Percentiles rank a stretch among this genome's conserved stretches.
phyloP scores from a whole-genome alignment of 73 alveolate species.

The Symbiodinium natans region DNA sequence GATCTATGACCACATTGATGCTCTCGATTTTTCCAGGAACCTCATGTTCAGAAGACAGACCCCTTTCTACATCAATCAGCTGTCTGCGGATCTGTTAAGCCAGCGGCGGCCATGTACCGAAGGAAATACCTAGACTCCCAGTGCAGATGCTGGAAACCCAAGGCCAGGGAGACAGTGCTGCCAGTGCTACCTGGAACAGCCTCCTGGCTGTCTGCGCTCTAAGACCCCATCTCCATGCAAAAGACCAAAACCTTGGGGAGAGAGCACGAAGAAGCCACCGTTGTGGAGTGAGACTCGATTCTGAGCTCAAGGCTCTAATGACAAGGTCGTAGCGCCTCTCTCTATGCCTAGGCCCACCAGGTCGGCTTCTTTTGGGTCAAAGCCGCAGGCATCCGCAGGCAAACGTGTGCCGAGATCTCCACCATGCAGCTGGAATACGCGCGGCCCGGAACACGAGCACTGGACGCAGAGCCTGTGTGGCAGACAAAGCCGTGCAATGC shows the following conservation, averaged over 20 bases:
- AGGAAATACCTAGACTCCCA: constrained; percentile 38
- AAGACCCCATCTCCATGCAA: constrained; percentile 54
- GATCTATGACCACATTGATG: constrained; percentile 92
- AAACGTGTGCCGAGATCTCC: neutral
- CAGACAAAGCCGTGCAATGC: neutral
- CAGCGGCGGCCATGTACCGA: constrained; percentile 65
- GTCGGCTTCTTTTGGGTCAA: neutral
- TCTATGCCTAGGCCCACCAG: constrained; percentile 24
- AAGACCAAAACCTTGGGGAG: constrained; percentile 60
- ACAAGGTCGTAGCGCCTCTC: constrained; percentile 91
- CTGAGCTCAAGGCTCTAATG: constrained; percentile 28
- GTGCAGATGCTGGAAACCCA: too few species aligned
- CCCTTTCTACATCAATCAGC: neutral
- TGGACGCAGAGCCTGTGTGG: constrained; percentile 66
- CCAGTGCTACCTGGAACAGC: too few species aligned
- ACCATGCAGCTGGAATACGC: constrained; percentile 91
- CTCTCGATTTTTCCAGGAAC: constrained; percentile 92
- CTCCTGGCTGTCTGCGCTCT: neutral
- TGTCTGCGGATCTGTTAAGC: neutral
- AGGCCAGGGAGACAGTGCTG: too few species aligned
- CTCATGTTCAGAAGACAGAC: neutral
- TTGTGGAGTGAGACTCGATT: neutral
- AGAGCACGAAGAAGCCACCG: neutral
- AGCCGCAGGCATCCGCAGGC: neutral
- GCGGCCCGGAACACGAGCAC: constrained; percentile 89